Base-by-base conservation (phyloP, 2,329 filamentous ascomycete genomes). In the Aspergillus sp. region DNA sequence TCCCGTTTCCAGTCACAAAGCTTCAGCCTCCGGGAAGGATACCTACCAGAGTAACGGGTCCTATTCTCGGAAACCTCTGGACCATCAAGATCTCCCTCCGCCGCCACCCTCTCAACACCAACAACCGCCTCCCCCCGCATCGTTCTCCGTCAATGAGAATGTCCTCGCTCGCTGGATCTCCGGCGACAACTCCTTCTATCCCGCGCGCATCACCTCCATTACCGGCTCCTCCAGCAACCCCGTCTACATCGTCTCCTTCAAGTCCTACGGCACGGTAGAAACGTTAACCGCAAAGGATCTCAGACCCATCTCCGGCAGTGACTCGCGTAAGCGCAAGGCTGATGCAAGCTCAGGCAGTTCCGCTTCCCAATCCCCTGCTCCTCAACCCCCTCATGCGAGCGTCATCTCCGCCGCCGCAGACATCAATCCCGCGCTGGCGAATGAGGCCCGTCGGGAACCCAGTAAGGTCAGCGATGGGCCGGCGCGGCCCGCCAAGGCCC, bases 221-320 rank as follows among this genome's bases (percentile, higher is more conserved):
- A 97, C 93, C 19, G 94, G 94, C 53, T 96, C 91, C 7, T 87
- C 88, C n/a, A 88, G 86, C 41, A 89, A 90, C 48, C 93, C 92
- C 32, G 89, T 97, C 58, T 99, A 97, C 71, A 88, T 90, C 45
- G 92, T 99, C 71, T 94, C 89, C 63, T 99, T 97, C 80, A 93
- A 95, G 75, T 89, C 85, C 65, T 97, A 97, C 75, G 70, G 71
- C 46, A 91, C 83, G 19, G 90, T 88, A 43, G 91, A 96, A 72
- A 94, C 89, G 31, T 75, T 96, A 55, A 84, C 87, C 55, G 85
- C 88, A 56, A 87, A 88, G 71, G 91, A 97, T 66, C 89, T 97
- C 59, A 87, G 89, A 64, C 89, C 91, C 47, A 76, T 94, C 32
- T 83, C 84, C 47, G 70, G 70, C 58, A 86, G 83, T 73, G 81